Conservation (phyloP, 1,284 basidiomycete genomes). For the Sporisorium exsertum region DNA sequence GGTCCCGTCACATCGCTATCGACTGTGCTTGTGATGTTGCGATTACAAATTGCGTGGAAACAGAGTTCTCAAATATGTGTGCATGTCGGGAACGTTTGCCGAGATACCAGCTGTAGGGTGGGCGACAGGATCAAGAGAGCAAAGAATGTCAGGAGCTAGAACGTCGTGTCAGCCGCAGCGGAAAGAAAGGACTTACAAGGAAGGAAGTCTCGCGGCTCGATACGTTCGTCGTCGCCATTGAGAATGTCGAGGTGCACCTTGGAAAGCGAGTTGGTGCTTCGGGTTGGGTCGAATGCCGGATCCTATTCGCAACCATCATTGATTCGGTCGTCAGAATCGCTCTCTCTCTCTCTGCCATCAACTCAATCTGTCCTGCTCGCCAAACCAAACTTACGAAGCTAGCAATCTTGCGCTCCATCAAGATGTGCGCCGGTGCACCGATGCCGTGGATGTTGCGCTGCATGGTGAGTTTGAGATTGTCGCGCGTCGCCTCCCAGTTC, state of each 20-base stretch:
- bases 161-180: background rate
- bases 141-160: conserved; percentile 1
- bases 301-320: conserved; percentile 13
- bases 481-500: conserved; percentile 88
- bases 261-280: conserved; percentile 46
- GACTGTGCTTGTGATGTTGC: no score
- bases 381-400: conserved; percentile 74
- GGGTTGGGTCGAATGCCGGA: conserved; percentile 36
- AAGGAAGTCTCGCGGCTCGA: conserved; percentile 65
- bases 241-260: conserved; percentile 66
- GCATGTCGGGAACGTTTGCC: conserved; percentile 29
- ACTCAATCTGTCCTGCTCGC: background rate
- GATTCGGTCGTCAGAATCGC: background rate
- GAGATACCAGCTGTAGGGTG: conserved; percentile 34
- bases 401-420: conserved; percentile 94
- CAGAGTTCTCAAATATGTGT: no score
- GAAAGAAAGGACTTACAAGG: conserved; percentile 52
- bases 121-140: background rate
- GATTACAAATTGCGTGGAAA: no score
- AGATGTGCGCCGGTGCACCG: conserved; percentile 84
- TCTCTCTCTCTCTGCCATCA: background rate
- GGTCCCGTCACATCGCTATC: no score
- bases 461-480: conserved; percentile 85
- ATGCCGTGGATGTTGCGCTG: conserved; percentile 87
- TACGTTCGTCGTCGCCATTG: conserved; percentile 64